Percentiles rank a stretch among this genome's conserved stretches.
Conservation (phyloP, 345 rosid species). For the Eucalyptus curtisii region DNA sequence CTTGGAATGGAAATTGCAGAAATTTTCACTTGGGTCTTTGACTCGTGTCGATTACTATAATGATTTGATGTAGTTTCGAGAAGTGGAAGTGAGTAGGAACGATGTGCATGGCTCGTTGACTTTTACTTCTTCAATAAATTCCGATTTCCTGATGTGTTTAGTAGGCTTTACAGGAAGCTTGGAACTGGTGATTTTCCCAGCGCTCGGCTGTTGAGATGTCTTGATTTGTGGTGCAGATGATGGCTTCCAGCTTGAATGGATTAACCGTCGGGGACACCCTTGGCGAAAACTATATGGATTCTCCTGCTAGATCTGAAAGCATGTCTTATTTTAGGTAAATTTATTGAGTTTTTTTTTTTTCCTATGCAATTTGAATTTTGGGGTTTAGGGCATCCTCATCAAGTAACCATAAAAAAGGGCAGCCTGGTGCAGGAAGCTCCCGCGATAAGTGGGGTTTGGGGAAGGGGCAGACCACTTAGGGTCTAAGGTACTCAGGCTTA, state of each 20-base stretch:
- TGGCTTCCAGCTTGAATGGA: conserved; percentile 97
- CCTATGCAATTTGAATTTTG: not conserved
- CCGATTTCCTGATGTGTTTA: not conserved
- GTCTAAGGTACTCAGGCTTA: not conserved
- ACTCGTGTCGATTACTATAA: not conserved
- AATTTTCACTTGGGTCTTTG: not conserved
- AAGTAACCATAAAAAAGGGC: not conserved
- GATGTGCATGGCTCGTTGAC: not conserved
- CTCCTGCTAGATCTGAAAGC: conserved; percentile 61
- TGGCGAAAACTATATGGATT: conserved; percentile 72
- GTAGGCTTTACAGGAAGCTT: not conserved
- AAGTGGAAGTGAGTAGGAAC: not conserved
- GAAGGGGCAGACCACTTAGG: not conserved
- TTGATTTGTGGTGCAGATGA: conserved; percentile 36
- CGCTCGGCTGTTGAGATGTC: not conserved
- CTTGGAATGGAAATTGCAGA: not conserved
- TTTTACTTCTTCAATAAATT: not conserved
- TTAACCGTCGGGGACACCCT: conserved; percentile 82
- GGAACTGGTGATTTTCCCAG: not conserved
- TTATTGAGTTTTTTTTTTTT: no score
- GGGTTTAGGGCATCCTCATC: not conserved
- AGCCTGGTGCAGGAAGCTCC: not conserved
- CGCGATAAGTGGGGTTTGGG: not conserved
- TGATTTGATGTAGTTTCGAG: not conserved
- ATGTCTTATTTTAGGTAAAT: conserved; percentile 31